Percentiles rank a stretch among this genome's conserved stretches.
These are phyloP conservation scores for Phytophthora macrochlamydospora DNA, from an alignment of 352 stramenopile species.

Conservation along the genomic window DNA sequence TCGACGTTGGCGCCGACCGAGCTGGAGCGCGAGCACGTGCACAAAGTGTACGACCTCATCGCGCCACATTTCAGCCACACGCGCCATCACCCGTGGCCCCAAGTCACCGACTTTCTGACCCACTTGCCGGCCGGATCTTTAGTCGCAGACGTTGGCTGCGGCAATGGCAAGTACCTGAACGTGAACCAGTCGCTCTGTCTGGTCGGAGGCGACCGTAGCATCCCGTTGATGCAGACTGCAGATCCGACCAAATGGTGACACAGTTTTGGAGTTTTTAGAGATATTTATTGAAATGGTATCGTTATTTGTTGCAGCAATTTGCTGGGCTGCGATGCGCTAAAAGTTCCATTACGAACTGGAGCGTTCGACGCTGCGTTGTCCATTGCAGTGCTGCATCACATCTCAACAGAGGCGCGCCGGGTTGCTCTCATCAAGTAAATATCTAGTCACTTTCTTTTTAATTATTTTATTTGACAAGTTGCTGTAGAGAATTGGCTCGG, in stretches of 20 bases:
- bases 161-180: conserved; percentile 85
- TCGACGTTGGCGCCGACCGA: conserved; percentile 41
- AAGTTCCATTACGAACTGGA: conserved; percentile 58
- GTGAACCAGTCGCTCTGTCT: conserved; percentile 68
- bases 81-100: conserved; percentile 81
- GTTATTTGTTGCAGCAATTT: conserved; percentile 42
- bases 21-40: conserved; percentile 80
- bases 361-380: conserved; percentile 82
- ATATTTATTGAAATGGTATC: conserved; percentile 6
- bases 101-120: conserved; percentile 68
- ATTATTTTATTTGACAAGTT: conserved; percentile 1
- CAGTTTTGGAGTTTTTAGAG: background rate
- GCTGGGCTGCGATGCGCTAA: conserved; percentile 74
- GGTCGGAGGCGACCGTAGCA: conserved; percentile 76
- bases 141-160: conserved; percentile 80
- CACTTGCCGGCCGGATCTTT: conserved; percentile 51
- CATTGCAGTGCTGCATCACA: conserved; percentile 85
- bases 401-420: conserved; percentile 76
- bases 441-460: background rate
- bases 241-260: conserved; percentile 43
- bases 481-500: conserved; percentile 64
- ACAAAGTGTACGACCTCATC: conserved; percentile 88
- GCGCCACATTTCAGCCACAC: conserved; percentile 86
- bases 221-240: conserved; percentile 67
- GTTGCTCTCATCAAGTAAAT: conserved; percentile 68